These are phyloP conservation scores for Haplosporangium sp. DNA, from an alignment of 371 early-diverging fungal species.

Conservation along the genomic window DNA sequence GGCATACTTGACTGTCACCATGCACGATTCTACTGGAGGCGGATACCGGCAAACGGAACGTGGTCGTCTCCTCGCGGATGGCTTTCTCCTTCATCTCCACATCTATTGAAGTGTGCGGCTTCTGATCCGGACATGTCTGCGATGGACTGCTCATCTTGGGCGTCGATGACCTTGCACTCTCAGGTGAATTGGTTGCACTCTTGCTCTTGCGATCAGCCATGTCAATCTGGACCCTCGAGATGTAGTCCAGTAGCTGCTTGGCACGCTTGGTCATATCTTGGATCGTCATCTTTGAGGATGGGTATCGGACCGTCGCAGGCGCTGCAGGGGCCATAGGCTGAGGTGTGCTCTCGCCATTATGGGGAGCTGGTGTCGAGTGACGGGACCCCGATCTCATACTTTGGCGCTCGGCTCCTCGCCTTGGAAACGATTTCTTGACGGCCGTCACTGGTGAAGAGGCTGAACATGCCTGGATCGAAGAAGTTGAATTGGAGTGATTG, in stretches of 20 bases:
- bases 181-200: conserved; percentile 10
- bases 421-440: conserved; percentile 16
- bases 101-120: neutral
- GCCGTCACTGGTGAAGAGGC: conserved; percentile 6
- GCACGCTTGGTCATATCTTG: conserved; percentile 73
- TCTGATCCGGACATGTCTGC: neutral
- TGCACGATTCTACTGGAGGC: conserved; percentile 8
- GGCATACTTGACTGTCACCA: conserved; percentile 45
- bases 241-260: conserved; percentile 68
- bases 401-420: conserved; percentile 15
- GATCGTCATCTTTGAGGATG: conserved; percentile 65
- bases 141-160: conserved; percentile 3
- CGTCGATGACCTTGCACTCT: neutral
- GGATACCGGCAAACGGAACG: conserved; percentile 19
- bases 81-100: neutral
- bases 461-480: conserved; percentile 4
- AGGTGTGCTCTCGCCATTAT: conserved; percentile 49
- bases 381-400: conserved; percentile 27
- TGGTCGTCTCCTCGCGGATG: neutral
- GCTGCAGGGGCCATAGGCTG: conserved; percentile 58
- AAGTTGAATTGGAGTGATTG: neutral
- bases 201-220: conserved; percentile 54
- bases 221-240: conserved; percentile 65
- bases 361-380: conserved; percentile 34
- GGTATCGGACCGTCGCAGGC: conserved; percentile 66